phyloP scores from a whole-genome alignment of 805 yeast species.

The Isabelozyma pseudorhagii region DNA sequence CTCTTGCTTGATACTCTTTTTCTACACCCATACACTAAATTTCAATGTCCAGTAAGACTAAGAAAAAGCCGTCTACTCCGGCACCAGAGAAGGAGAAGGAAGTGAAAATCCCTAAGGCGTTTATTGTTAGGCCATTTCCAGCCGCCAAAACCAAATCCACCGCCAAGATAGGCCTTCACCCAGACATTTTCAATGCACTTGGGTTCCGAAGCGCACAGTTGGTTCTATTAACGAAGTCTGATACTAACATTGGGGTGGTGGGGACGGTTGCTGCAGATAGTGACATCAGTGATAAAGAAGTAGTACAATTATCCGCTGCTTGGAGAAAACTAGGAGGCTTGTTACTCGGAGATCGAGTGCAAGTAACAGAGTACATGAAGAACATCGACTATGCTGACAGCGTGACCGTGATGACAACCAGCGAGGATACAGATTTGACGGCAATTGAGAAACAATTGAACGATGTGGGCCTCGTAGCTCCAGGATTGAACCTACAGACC shows the following conservation, averaged over 20 bases:
- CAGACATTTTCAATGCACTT: slow-evolving; percentile 43
- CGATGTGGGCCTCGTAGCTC: slow-evolving; percentile 59
- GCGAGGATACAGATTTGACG: not conserved
- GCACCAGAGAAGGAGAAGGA: slow-evolving; percentile 28
- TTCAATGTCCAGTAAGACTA: slow-evolving; percentile 12
- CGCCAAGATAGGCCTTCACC: slow-evolving; percentile 39
- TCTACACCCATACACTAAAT: not conserved
- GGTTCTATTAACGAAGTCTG: slow-evolving; percentile 39
- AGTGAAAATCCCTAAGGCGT: slow-evolving; percentile 37
- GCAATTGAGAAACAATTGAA: slow-evolving; percentile 37
- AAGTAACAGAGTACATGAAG: slow-evolving; percentile 40
- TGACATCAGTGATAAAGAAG: slow-evolving; percentile 23
- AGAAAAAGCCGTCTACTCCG: not conserved
- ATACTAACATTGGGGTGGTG: slow-evolving; percentile 43
- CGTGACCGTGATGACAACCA: slow-evolving; percentile 11
- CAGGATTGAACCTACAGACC: slow-evolving; percentile 44
- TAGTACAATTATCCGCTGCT: slow-evolving; percentile 22
- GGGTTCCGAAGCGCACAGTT: slow-evolving; percentile 46
- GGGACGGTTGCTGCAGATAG: slow-evolving; percentile 40
- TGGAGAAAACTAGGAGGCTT: slow-evolving; percentile 34
- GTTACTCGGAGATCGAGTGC: slow-evolving; percentile 46
- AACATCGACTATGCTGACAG: slow-evolving; percentile 45
- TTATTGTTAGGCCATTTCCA: slow-evolving; percentile 36
- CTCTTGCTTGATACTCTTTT: not conserved
- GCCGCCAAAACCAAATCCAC: slow-evolving; percentile 22